Evolutionary conservation across 2,329 filamentous ascomycete genomes (phyloP), one percentile per base, ranked within the genome.

Genomic region (Penicillium crustosum): DNA sequence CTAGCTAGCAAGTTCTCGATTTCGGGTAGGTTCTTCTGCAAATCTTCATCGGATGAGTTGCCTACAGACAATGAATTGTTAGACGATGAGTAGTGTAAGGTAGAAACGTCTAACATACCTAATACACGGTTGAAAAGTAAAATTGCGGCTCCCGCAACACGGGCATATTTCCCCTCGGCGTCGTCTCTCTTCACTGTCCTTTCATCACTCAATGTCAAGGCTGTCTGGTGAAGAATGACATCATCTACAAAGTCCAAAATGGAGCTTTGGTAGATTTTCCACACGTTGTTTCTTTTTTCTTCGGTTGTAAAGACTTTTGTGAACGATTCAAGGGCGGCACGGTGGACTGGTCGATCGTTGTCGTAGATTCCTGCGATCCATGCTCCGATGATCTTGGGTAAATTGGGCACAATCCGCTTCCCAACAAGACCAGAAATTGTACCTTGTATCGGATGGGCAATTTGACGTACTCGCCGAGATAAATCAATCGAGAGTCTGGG

Each of bases 351-450:
- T 55, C 87, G 86, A 70, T 99, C 93, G 64, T 85, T 89, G 73
- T 99, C 94, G 70, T 92, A 96, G 2, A 89, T 84, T 1, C 93
- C 94, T 8, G 90, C 89, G 13, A 97, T 82, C 94, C 95, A 99
- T n/a, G 91, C 83, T 10, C 89, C 92, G 45, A 95, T 87, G 36
- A 95, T 81, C 59, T 84, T 86, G 13, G 91, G 86, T 61, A 99
- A 82, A 66, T 89, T 83, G 62, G 85, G 90, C 61, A 91, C 91
- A 77, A 96, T 90, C 60, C 92, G 86, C 79, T 94, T 96, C 49
- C 91, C 89, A 53, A 80, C 80, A 29, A 81, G 78, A 8, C 76
- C 75, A 43, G 83, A 82, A 38, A 89, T 78, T 25, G 80, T 77
- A 31, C 86, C 86, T 68, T 95, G 92, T 25, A 96, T 73, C 12